Conservation (phyloP, 805 yeast genomes). For the Yarrowia bubula region DNA sequence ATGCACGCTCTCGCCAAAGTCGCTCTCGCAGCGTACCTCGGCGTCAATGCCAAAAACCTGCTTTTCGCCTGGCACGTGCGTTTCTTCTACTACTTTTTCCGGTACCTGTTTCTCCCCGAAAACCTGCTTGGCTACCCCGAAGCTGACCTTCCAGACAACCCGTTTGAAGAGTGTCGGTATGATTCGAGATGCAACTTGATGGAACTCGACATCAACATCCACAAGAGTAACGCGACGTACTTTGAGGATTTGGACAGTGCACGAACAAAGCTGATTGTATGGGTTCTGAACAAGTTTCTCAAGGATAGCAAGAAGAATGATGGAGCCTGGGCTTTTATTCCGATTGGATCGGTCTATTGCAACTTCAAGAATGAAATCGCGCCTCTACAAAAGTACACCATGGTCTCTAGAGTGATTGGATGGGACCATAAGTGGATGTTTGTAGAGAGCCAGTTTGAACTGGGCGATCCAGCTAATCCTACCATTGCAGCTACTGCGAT, state of each 20-base stretch:
- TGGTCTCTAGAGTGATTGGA: conserved; percentile 61
- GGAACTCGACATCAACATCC: conserved; percentile 84
- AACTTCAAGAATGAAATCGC: conserved; percentile 70
- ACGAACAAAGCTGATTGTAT: conserved; percentile 60
- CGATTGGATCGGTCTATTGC: conserved; percentile 71
- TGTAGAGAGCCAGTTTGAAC: conserved; percentile 60
- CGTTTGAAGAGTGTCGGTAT: conserved; percentile 46
- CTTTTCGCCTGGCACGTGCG: conserved; percentile 67
- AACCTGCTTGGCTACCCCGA: conserved; percentile 12
- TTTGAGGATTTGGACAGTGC: conserved; percentile 77
- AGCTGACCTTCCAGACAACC: conserved; percentile 30
- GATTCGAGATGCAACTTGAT: conserved; percentile 64
- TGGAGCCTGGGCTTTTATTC: conserved; percentile 57
- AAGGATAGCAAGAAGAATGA: conserved; percentile 44
- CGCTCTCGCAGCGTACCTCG: conserved; percentile 11
- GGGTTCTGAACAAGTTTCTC: conserved; percentile 57
- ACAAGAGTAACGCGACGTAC: conserved; percentile 85
- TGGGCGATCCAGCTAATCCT: conserved; percentile 39
- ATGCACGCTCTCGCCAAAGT: conserved; percentile 15
- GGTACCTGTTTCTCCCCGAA: conserved; percentile 43
- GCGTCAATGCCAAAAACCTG: conserved; percentile 57
- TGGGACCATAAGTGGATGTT: conserved; percentile 91
- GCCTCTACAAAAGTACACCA: conserved; percentile 58
- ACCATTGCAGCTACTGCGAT: conserved; percentile 57
- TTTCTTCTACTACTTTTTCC: conserved; percentile 52